Evolutionary conservation across 2,329 filamentous ascomycete species (phyloP).

Genomic region (Talaromyces pinophilus): DNA sequence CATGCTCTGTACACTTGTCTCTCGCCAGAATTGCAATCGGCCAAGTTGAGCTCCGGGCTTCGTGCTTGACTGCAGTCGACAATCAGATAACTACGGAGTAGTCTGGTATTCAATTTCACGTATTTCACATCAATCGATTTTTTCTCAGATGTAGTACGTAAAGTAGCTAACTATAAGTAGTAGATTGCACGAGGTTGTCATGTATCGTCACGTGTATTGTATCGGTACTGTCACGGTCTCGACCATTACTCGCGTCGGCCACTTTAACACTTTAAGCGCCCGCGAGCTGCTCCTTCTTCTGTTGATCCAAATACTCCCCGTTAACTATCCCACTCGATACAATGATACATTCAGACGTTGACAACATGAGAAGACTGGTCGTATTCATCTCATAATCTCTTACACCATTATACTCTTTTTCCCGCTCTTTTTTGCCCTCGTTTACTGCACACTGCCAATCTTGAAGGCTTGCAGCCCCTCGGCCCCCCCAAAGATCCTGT

Average conservation of each 20-base stretch:
- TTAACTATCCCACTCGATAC: background rate
- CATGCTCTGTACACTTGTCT: background rate
- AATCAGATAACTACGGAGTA: background rate
- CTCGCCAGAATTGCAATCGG: background rate
- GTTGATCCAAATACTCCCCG: background rate
- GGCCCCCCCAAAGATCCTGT: constrained; percentile 4
- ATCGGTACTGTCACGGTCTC: constrained; percentile 7
- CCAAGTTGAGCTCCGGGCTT: background rate
- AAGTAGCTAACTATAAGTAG: background rate
- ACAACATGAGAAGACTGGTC: background rate
- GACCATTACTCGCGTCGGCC: constrained; percentile 9
- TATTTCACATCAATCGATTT: background rate
- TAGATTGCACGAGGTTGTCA: background rate
- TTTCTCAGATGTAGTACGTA: background rate
- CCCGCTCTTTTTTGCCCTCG: background rate
- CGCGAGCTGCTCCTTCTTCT: background rate
- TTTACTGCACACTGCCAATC: background rate
- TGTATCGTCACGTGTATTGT: constrained; percentile 5
- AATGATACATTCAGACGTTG: background rate
- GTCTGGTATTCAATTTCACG: background rate
- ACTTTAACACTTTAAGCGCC: background rate
- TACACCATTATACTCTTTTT: background rate
- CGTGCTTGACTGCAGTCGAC: background rate
- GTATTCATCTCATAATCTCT: background rate
- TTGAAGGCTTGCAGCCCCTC: constrained; percentile 3